Evolutionary conservation across 225 moss, liverwort and hornwort genomes (phyloP), one percentile per base, ranked within the genome.

Genomic region (Straminergon stramineum): DNA sequence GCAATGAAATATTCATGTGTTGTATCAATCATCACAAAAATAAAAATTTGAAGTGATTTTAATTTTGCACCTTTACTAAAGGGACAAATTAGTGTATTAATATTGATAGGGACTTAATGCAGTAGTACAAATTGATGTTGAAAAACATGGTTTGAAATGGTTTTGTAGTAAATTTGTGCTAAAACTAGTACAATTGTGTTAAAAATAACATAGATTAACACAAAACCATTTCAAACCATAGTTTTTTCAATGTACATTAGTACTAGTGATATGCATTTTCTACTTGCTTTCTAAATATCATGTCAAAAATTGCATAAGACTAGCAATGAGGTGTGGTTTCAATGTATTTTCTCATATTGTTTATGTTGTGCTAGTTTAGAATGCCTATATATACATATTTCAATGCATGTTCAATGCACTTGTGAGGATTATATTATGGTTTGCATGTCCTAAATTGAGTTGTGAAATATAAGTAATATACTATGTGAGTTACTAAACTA

Each of bases 401-500:
- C 11, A 61, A 26, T 61, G 26, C 11, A 61, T 4, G 26, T 26
- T 64, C 16, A 64, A 64, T 31, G 4, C 16, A 64, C 32, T 64
- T 64, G 1, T 64, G 8, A 31, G 8, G 31, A 31, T 14, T 13
- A 39, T 71, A 39, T 71, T 45, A 74, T 5, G 11, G 0, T 75
- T 75, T 28, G 4, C 1, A 0, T 17, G 17, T 17, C 3, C 28
- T 0, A 28, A 43, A 45, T 45, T 45, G 74, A 19, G 1, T 48
- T 51, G 31, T 32, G 18, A 75, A 75, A 51, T 30, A 18, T 17
- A 6, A 6, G 3, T 18, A 0, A 19, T 31, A 31, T 11, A 75
- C 1, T 9, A 51, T 18, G 0, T 31, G 11, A 31, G 7, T 0
- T 75, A 19, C 4, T 7, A 31, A 10, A 7, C 31, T 11, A 48